These are phyloP conservation scores for Phytophthora brassicae DNA, from an alignment of 352 stramenopile species.

Conservation along the genomic window DNA sequence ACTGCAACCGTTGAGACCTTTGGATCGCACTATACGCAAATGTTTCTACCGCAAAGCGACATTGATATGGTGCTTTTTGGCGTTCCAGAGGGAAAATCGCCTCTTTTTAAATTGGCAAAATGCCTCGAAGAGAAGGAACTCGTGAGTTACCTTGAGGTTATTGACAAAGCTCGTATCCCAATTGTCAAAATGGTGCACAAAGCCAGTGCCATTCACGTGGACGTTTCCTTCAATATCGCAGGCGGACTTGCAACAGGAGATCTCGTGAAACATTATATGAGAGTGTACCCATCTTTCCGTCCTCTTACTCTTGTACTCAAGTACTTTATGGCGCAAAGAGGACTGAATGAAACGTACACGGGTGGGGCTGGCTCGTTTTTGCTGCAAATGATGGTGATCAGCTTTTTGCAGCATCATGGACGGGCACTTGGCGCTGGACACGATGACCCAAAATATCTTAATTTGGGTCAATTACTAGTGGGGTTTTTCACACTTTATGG, in stretches of 20 bases:
- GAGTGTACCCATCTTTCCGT: slow-evolving; percentile 89
- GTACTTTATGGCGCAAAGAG: slow-evolving; percentile 93
- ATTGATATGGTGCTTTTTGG: slow-evolving; percentile 94
- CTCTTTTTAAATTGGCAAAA: slow-evolving; percentile 53
- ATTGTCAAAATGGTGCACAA: slow-evolving; percentile 96
- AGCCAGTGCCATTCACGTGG: slow-evolving; percentile 85
- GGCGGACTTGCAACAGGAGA: slow-evolving; percentile 83
- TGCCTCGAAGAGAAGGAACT: slow-evolving; percentile 66
- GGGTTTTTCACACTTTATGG: slow-evolving; percentile 96
- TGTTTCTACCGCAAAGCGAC: slow-evolving; percentile 92
- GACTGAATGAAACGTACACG: slow-evolving; percentile 94
- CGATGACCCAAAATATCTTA: slow-evolving; percentile 77
- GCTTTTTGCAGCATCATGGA: slow-evolving; percentile 92
- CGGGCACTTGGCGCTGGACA: slow-evolving; percentile 50
- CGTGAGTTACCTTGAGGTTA: slow-evolving; percentile 93
- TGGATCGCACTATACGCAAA: slow-evolving; percentile 91
- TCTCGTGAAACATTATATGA: slow-evolving; percentile 91
- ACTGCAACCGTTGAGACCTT: slow-evolving; percentile 87
- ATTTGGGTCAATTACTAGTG: slow-evolving; percentile 91
- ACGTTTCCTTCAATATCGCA: slow-evolving; percentile 92
- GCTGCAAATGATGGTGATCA: slow-evolving; percentile 95
- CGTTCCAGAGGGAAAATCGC: slow-evolving; percentile 53
- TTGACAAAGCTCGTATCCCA: slow-evolving; percentile 94
- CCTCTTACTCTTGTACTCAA: slow-evolving; percentile 95
- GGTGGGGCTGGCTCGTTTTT: slow-evolving; percentile 94